Conservation (phyloP, 169 alveolate species). For the Neospora caninum region DNA sequence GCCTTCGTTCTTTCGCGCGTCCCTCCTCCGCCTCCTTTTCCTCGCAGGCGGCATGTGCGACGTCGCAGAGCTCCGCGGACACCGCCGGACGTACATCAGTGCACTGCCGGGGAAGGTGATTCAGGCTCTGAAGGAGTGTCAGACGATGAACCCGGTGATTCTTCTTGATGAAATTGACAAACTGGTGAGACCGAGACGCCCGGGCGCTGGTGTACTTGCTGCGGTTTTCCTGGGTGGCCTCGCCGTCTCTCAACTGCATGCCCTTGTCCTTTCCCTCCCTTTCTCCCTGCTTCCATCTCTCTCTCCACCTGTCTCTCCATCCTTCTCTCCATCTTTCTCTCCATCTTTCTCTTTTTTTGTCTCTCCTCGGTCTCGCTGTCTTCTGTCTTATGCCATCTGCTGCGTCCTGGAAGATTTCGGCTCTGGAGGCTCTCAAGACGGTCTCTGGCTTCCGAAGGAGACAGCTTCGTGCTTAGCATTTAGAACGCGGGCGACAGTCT, state of each 20-base stretch:
- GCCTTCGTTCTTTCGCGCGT: not conserved
- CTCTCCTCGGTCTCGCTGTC: no score
- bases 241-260: not conserved
- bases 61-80: slow-evolving; percentile 94
- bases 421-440: no score
- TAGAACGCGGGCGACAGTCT: no score
- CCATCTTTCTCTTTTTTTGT: no score
- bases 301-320: no score
- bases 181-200: slow-evolving; percentile 68
- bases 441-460: no score
- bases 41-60: slow-evolving; percentile 91
- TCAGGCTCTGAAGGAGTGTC: slow-evolving; percentile 56
- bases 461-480: no score
- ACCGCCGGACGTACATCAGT: slow-evolving; percentile 95
- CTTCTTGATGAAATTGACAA: slow-evolving; percentile 94
- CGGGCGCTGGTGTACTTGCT: not conserved
- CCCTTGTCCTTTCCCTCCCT: no score
- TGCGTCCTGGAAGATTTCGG: no score
- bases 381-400: no score
- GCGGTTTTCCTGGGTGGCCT: not conserved
- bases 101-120: slow-evolving; percentile 94
- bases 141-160: slow-evolving; percentile 55
- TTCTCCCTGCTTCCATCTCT: not conserved
- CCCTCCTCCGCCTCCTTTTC: not conserved
- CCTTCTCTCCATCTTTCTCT: no score